A percentile compares a stretch with the other conserved stretches of the same genome.
phyloP scores from a whole-genome alignment of 495 filamentous ascomycete species.

The Podospora comata region DNA sequence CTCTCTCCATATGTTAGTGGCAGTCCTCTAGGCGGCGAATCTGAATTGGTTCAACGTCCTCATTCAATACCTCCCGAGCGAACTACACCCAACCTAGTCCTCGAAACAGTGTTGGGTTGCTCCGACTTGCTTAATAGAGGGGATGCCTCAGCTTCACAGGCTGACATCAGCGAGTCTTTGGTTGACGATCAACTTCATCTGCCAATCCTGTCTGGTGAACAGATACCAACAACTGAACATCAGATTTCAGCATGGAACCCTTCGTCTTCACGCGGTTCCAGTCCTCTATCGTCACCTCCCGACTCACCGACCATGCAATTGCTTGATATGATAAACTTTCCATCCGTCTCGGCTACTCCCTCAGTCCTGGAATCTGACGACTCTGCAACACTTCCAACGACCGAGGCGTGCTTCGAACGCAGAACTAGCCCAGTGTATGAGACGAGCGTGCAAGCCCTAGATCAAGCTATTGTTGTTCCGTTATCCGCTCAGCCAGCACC shows the following conservation, averaged over 20 bases:
- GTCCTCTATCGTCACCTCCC: neutral
- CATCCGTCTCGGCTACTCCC: neutral
- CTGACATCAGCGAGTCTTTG: neutral
- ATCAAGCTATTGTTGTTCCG: too few relatives aligned
- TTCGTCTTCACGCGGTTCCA: neutral
- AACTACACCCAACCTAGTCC: neutral
- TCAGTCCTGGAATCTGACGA: neutral
- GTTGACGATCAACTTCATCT: neutral
- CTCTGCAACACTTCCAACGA: neutral
- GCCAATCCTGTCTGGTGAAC: neutral
- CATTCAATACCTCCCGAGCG: neutral
- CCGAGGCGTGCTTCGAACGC: neutral
- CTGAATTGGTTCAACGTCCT: neutral
- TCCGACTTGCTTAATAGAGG: neutral
- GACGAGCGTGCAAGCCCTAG: neutral
- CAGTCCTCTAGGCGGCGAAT: neutral
- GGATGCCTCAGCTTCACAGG: neutral
- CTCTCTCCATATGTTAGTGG: neutral
- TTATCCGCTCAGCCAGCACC: too few relatives aligned
- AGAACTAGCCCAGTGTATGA: neutral
- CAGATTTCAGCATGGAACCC: neutral
- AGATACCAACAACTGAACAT: neutral
- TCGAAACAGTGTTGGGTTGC: neutral
- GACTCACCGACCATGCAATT: neutral
- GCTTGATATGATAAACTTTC: neutral